Evolutionary conservation across 2,329 filamentous ascomycete genomes (phyloP), one percentile per base, ranked within the genome.

Genomic region (Pseudocercospora musae): DNA sequence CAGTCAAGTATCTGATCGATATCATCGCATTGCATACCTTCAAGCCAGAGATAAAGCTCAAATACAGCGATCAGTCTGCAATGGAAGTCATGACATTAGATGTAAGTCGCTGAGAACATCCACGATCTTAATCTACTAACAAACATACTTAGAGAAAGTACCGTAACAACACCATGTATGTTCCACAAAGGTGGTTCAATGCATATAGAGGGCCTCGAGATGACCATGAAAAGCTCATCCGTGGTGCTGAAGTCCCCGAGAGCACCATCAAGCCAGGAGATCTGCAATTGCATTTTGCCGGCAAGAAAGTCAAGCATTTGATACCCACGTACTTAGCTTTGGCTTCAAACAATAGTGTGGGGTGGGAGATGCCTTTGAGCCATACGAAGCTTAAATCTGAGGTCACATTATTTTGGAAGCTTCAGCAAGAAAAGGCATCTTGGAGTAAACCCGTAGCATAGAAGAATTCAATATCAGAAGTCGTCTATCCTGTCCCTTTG

Each of bases 171-270:
- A 60, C 58, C 13, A 27, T 49, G 13, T 56, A 42, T 21, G 58
- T 62, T 13, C 70, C 68, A 10, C 63, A 66, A 21, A 29, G 58
- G 5, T 72, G 70, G 70, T 71, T 67, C 64, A 71, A 72, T 53
- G 65, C 68, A 5, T 69, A 65, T 29, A n/a, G 58, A 21, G 52
- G 52, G 1, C 52, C 52, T n/a, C 40, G 52, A 20, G 27, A 60
- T 37, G 40, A 31, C 8, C 20, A 27, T 10, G 52, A 56, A 10
- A 58, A 66, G 25, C 70, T 81, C 3, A 81, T 80, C 2, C 53
- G 33, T 31, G 65, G 27, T 7, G 63, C 58, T 31, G 62, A 66
- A n/a, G 59, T 57, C 27, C 40, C 33, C 2, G 37, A 27, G 4
- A 60, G 52, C 42, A 60, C 52, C 5, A 48, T 60, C 27, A 44